Evolutionary conservation across 345 rosid genomes (phyloP), one percentile per base, ranked within the genome.

Genomic region (Psidium friedrichsthalianum): DNA sequence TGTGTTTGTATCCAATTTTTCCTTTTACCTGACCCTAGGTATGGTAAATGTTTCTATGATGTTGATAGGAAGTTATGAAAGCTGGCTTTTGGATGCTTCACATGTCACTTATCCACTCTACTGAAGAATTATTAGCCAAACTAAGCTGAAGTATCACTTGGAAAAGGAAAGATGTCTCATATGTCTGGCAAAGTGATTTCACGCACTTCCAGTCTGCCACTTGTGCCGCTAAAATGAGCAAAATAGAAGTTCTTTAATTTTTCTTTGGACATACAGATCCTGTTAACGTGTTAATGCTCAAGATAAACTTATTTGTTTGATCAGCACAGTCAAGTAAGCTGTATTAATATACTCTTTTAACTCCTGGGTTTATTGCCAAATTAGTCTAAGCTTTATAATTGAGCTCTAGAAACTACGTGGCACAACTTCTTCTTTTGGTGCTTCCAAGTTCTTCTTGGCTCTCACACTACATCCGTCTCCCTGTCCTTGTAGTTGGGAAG

Each of bases 401-500:
- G 80, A 18, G 80, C 80, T 69, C 47, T 69, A 8, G 47, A 69
- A 36, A 18, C 11, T 18, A 2, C 18, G 25, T 69, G 47, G 80
- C 47, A 18, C 0, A 13, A 69, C 25, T 36, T 36, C 47, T 18
- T 5, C 3, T 69, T 36, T 69, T 36, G 80, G 24, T 36, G 36
- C 7, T 69, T 69, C 80, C 5, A 6, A 69, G 20, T 69, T 69
- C 22, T 69, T 36, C 80, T 69, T 36, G 47, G 47, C 80, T 36
- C 80, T 69, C 10, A 52, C 84, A 20, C 58, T 53, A 51, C 57
- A 16, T 82, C 40, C 81, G 51, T 61, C 61, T 84, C 16, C 85
- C 51, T 80, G 42, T 80, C 55, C 57, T 51, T 82, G 61, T 86
- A 97, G 99, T 95, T 87, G 97, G 98, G 82, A 95, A 92, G 89